Conservation (phyloP, 495 filamentous ascomycete species). For the Durotheca rogersii region DNA sequence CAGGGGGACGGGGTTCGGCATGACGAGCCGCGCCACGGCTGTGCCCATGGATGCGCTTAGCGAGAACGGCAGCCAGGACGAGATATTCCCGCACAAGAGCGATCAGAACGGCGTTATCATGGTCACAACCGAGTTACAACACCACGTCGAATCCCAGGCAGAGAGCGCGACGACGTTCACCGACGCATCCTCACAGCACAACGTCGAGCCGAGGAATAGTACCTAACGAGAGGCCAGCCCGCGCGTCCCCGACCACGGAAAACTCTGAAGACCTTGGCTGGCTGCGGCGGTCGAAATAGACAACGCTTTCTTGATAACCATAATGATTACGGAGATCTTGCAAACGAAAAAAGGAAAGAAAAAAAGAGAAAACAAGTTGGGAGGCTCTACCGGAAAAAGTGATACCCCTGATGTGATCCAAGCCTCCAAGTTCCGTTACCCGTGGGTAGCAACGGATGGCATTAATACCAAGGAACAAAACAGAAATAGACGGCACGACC, state of each 20-base stretch:
- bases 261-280: conserved; percentile 5
- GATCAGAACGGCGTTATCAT: conserved; percentile 19
- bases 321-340: conserved; percentile 1
- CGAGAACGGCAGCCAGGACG: conserved; percentile 24
- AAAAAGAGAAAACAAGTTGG: too few relatives aligned
- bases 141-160: conserved; percentile 4
- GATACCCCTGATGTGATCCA: too few relatives aligned
- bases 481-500: too few relatives aligned
- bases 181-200: conserved; percentile 1
- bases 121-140: conserved; percentile 19
- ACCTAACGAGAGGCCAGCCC: not conserved
- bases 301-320: not conserved
- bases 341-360: not conserved
- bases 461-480: too few relatives aligned
- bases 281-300: conserved; percentile 12
- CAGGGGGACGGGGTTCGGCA: conserved; percentile 9
- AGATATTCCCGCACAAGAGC: conserved; percentile 39
- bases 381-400: too few relatives aligned
- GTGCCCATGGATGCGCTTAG: conserved; percentile 15
- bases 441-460: too few relatives aligned
- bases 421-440: too few relatives aligned
- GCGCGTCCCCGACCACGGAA: not conserved
- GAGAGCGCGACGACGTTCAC: not conserved
- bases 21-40: conserved; percentile 19
- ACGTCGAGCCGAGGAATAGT: conserved; percentile 1